Base-by-base conservation (phyloP, 2,329 filamentous ascomycete species). In the Aspergillus felis region DNA sequence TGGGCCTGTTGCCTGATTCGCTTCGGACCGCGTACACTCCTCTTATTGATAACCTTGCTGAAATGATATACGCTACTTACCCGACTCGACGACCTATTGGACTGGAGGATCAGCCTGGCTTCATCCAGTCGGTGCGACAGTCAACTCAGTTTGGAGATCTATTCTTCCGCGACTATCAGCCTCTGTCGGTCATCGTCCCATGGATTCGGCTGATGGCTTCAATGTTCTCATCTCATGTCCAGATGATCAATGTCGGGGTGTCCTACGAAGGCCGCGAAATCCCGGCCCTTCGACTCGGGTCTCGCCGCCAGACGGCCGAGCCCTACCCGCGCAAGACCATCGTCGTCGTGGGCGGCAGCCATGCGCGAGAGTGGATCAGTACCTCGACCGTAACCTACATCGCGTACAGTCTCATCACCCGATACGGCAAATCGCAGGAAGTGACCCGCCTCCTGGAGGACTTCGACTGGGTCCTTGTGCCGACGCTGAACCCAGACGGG, bases 291-390 rank as follows among this genome's bases (percentile, higher is more conserved):
- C 87, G 89, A 59, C 82, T 97, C 3, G 91, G 92, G 20, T 82
- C 83, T 1, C 78, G 81, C 56, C 76, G 81, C 67, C 79, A 79
- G 70, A 66, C 78, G 49, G 68, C 78, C 54, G 68, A 81, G 6
- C 66, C 76, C 2, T 67, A 70, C 12, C 81, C 79, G 4, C 85
- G 90, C 51, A 91, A 91, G 71, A 93, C 90, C 0, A 85, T 96
- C 56, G 79, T 96, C 52, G 80, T 99, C 22, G 87, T 87, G 3
- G 94, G 91, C 54, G 93, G 93, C 51, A 82, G 90, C n/a, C 94
- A 97, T 73, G 93, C 92, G 3, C 85, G 94, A 41, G 94, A 99
- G 79, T 99, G 94, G 94, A 96, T 99, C 63, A 91, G 91, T 50
- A 92, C 89, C 0, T 94, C 88, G 67, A 96, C 92, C 0, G 91